Conservation (phyloP, 2,329 filamentous ascomycete genomes). For the Acephala macrosclerotiorum region DNA sequence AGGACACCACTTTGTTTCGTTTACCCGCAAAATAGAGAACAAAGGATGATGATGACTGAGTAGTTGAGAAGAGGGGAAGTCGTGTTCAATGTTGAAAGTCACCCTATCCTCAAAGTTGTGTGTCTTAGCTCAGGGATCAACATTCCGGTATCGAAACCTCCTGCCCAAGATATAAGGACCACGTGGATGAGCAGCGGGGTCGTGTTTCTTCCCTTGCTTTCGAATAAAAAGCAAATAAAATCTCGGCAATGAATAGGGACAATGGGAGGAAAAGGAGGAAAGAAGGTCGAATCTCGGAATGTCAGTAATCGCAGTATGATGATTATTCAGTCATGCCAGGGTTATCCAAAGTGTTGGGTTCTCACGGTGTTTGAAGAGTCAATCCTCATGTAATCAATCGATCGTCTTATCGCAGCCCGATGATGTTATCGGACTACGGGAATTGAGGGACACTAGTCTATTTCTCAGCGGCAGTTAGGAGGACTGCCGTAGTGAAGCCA, state of each 20-base stretch:
- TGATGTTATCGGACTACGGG: slow-evolving; percentile 18
- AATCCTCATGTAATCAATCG: too few relatives aligned
- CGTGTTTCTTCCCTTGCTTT: background rate
- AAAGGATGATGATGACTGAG: background rate
- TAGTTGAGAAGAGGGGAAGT: background rate
- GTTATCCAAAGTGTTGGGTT: background rate
- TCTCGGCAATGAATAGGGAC: background rate
- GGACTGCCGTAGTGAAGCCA: slow-evolving; percentile 16
- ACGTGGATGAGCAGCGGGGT: slow-evolving; percentile 10
- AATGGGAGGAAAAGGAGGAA: background rate
- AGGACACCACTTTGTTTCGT: background rate
- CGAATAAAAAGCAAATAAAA: background rate
- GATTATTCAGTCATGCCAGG: slow-evolving; percentile 1
- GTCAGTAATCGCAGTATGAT: slow-evolving; percentile 10
- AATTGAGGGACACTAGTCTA: slow-evolving; percentile 9
- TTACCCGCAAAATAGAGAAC: background rate
- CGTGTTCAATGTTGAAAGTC: slow-evolving; percentile 4
- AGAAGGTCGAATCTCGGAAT: slow-evolving; percentile 8
- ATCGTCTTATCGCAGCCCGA: slow-evolving; percentile 22
- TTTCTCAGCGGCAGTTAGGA: slow-evolving; percentile 6
- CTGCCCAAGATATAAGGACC: slow-evolving; percentile 6
- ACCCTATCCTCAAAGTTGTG: slow-evolving; percentile 5
- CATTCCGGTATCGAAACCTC: background rate
- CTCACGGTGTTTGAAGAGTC: background rate
- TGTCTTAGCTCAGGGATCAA: slow-evolving; percentile 10